Conservation (phyloP, 805 yeast genomes). For the Candida golubevii region DNA sequence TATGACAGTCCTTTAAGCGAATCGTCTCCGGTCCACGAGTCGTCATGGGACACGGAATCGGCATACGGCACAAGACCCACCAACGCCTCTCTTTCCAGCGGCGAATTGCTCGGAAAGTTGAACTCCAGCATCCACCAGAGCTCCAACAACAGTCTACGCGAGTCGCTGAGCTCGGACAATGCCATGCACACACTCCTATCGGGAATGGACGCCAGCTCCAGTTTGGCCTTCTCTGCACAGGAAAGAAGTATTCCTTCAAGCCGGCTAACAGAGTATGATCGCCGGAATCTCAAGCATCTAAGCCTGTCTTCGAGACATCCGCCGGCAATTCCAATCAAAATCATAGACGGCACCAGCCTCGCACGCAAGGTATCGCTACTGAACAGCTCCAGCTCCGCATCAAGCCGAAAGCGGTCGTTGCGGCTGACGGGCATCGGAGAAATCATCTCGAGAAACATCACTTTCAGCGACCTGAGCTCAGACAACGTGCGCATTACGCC, state of each 20-base stretch:
- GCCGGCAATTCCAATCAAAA: constrained; percentile 4
- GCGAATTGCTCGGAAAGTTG: constrained; percentile 16
- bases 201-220: constrained; percentile 24
- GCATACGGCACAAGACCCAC: neutral
- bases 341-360: constrained; percentile 7
- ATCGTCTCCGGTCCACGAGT: constrained; percentile 4
- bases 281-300: neutral
- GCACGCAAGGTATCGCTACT: constrained; percentile 7
- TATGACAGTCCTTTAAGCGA: too few relatives aligned
- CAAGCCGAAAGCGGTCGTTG: neutral
- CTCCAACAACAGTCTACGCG: neutral
- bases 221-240: constrained; percentile 29
- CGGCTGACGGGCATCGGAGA: constrained; percentile 2
- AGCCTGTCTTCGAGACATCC: constrained; percentile 1
- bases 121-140: constrained; percentile 1
- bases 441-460: neutral
- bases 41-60: neutral
- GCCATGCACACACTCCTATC: constrained; percentile 21
- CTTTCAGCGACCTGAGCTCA: neutral
- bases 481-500: neutral
- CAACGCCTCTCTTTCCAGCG: constrained; percentile 17
- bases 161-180: constrained; percentile 4
- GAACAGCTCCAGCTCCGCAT: neutral
- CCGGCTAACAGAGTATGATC: constrained; percentile 10
- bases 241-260: constrained; percentile 14